Base-by-base conservation (phyloP, 2,329 filamentous ascomycete species). In the Penicillium thymicola region DNA sequence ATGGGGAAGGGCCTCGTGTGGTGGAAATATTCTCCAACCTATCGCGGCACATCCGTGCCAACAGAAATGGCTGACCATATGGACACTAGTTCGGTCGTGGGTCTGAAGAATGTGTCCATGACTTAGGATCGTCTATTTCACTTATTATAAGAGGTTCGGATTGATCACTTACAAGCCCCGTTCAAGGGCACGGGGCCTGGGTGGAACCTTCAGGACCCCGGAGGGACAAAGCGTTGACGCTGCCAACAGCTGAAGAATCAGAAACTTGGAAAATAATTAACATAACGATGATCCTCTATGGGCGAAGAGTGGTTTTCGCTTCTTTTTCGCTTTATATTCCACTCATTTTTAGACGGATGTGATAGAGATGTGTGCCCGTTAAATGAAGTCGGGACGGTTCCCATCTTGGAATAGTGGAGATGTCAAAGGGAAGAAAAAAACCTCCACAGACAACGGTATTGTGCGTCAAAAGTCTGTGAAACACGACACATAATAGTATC, bases 171-270 rank as follows among this genome's bases (percentile, higher is more conserved):
- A 37, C 16, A 34, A 23, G 27, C 10, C 34, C 34, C 18, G 10
- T 51, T 32, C 14, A 30, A 27, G 45, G n/a, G 52, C 52, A 55
- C 46, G 52, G 52, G 38, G 30, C 38, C n/a, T 51, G 2, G 16
- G 51, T 48, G 53, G 38, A 51, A 51, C 40, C 37, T 34, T 45
- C 10, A 37, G 14, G 38, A 36, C 42, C 14, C 27, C 18, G n/a
- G 25, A 30, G 18, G 28, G 23, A 54, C 48, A 38, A 56, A 52
- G 54, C 48, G 48, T 45, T 34, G 10, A 32, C 30, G 13, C 11
- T 43, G 23, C 21, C 16, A 23, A 27, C 11, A 50, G 23, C 11
- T 32, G n/a, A n/a, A 32, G 3, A 30, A 25, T 32, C 11, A n/a
- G 10, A 18, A 30, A 13, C 28, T 30, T 30, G 18, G 44, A 13